Evolutionary conservation across 495 filamentous ascomycete genomes (phyloP).

Genomic region (Neurospora africana): DNA sequence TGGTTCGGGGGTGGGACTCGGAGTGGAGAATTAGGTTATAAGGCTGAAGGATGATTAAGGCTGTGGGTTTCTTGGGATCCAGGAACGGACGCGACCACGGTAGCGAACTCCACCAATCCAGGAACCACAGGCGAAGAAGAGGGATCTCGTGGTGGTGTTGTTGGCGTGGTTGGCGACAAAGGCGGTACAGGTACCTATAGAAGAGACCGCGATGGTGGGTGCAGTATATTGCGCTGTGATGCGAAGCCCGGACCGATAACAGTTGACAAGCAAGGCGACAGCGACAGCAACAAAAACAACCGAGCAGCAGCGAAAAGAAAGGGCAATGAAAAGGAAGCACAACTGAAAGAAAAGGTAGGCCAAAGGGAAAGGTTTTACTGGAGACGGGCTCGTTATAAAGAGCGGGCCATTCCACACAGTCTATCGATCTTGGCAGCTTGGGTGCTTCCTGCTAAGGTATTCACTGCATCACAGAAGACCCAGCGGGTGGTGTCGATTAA

Average conservation of each 20-base stretch:
- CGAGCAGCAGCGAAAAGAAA: background rate
- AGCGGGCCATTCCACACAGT: background rate
- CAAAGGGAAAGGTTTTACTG: background rate
- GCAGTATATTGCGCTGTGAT: background rate
- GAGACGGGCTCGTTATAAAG: background rate
- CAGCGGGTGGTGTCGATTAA: background rate
- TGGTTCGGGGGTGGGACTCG: background rate
- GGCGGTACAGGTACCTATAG: background rate
- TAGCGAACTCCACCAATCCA: background rate
- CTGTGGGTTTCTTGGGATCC: background rate
- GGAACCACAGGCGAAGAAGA: background rate
- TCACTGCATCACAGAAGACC: background rate
- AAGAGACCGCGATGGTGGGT: background rate
- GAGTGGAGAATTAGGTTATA: background rate
- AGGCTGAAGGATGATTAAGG: background rate
- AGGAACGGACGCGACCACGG: background rate
- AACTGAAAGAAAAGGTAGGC: background rate
- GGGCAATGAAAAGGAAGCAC: background rate
- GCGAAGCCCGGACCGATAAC: background rate
- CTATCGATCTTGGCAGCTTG: background rate
- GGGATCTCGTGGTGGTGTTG: background rate
- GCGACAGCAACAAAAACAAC: background rate
- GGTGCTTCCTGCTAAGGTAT: background rate
- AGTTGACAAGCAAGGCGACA: background rate
- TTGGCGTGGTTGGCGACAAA: background rate